Percentiles rank a stretch among this genome's conserved stretches.
Conservation (phyloP, 805 yeast genomes). For the Wickerhamomyces chaumierensis region DNA sequence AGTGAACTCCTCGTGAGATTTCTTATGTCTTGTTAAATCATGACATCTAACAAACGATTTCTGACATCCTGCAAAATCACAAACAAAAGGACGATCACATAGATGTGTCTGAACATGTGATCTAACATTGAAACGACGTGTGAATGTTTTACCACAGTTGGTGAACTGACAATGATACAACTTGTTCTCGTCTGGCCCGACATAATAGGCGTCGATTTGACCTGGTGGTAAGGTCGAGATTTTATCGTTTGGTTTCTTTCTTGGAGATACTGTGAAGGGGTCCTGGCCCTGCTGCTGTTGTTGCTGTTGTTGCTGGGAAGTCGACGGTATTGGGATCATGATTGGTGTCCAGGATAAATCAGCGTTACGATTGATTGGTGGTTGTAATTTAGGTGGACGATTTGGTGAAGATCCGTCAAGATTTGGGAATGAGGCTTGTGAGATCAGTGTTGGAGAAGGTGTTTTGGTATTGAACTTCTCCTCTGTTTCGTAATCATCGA, state of each 20-base stretch:
- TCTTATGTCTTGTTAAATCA: conserved; percentile 82
- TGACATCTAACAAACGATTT: conserved; percentile 92
- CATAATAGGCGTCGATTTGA: conserved; percentile 71
- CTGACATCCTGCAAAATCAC: conserved; percentile 52
- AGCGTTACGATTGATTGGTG: no score
- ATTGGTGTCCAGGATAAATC: conserved; percentile 17
- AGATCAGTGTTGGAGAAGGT: conserved; percentile 32
- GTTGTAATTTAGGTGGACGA: neutral
- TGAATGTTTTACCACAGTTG: conserved; percentile 72
- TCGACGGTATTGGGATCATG: conserved; percentile 2
- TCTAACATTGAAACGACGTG: conserved; percentile 82
- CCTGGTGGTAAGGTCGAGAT: conserved; percentile 77
- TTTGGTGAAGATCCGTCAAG: conserved; percentile 5
- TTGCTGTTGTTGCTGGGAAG: no score
- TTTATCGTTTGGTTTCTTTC: conserved; percentile 18
- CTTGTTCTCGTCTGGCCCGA: conserved; percentile 67
- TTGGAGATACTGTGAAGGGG: conserved; percentile 1
- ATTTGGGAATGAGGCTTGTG: conserved; percentile 20
- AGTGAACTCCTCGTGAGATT: conserved; percentile 69
- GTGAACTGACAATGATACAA: conserved; percentile 65
- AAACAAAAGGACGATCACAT: conserved; percentile 84
- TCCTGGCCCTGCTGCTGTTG: no score
- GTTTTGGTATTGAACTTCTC: conserved; percentile 25
- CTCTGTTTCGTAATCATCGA: conserved; percentile 22
- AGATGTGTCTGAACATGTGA: conserved; percentile 96